Percentiles rank a stretch among this genome's conserved stretches.
Conservation (phyloP, 169 alveolate species). For the Perkinsus chesapeaki region DNA sequence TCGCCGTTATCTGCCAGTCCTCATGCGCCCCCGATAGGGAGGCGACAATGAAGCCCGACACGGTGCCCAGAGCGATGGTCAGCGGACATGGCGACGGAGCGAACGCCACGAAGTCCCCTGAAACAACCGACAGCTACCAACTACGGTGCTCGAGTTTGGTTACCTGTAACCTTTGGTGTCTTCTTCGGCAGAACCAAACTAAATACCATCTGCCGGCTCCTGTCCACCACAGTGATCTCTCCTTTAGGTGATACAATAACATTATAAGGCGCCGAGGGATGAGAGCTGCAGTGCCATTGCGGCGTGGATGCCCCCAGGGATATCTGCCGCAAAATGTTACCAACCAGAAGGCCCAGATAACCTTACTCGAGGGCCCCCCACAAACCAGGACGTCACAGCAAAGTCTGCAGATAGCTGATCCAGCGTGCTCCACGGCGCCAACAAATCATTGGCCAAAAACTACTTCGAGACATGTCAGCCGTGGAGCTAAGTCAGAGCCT, state of each 20-base stretch:
- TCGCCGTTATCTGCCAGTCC: background rate
- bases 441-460: background rate
- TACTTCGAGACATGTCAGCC: background rate
- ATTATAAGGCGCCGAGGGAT: background rate
- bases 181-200: background rate
- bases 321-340: background rate
- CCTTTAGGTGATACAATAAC: background rate
- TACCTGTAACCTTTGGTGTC: background rate
- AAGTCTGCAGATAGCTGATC: background rate
- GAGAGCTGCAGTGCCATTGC: background rate
- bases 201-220: background rate
- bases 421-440: background rate
- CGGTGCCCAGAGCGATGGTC: background rate
- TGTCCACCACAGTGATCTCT: background rate
- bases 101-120: background rate
- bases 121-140: background rate
- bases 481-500: background rate
- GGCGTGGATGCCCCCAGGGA: background rate
- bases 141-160: background rate
- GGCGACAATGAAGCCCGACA: background rate
- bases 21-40: background rate
- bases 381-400: background rate
- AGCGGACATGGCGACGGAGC: background rate
- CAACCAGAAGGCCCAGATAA: background rate
- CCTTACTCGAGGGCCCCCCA: background rate